These are phyloP conservation scores for Eutrema yunnanense DNA, from an alignment of 345 rosid species.

Conservation along the genomic window DNA sequence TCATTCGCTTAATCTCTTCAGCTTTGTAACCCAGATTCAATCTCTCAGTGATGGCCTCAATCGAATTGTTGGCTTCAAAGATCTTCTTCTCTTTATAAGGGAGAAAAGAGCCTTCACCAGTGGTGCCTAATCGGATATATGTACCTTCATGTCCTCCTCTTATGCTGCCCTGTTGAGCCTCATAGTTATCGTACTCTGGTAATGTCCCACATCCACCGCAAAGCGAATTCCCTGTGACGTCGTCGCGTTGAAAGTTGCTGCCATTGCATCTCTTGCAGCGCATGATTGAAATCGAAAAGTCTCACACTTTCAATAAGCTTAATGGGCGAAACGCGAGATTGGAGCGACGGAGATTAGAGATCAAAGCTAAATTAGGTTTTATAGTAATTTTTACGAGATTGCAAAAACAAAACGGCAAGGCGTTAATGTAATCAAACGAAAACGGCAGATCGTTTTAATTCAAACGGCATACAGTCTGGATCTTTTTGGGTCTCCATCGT, in stretches of 20 bases:
- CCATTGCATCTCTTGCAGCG: slow-evolving; percentile 50
- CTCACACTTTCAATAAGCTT: not conserved
- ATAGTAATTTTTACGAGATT: not conserved
- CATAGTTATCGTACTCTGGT: slow-evolving; percentile 39
- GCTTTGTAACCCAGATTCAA: slow-evolving; percentile 29
- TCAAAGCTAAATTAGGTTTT: not conserved
- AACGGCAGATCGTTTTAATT: not conserved
- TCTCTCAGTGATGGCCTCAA: slow-evolving; percentile 28
- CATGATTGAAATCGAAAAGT: slow-evolving; percentile 17
- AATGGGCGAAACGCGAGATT: not conserved
- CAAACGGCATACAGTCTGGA: slow-evolving; percentile 10
- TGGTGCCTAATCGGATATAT: slow-evolving; percentile 41
- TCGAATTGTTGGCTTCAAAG: slow-evolving; percentile 46
- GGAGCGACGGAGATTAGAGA: not conserved
- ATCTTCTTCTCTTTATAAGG: slow-evolving; percentile 56
- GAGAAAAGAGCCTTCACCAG: slow-evolving; percentile 45
- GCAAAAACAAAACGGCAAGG: not conserved
- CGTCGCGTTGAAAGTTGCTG: slow-evolving; percentile 40
- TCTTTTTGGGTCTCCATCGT: not conserved
- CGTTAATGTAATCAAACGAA: not conserved
- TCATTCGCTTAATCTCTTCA: slow-evolving; percentile 31
- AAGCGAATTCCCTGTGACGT: slow-evolving; percentile 30
- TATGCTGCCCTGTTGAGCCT: slow-evolving; percentile 35
- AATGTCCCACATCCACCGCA: slow-evolving; percentile 48
- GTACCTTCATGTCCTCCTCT: slow-evolving; percentile 56